A percentile compares a stretch with the other conserved stretches of the same genome.
Conservation (phyloP, 148 eudicot genomes). For the Fagopyrum esculentum region DNA sequence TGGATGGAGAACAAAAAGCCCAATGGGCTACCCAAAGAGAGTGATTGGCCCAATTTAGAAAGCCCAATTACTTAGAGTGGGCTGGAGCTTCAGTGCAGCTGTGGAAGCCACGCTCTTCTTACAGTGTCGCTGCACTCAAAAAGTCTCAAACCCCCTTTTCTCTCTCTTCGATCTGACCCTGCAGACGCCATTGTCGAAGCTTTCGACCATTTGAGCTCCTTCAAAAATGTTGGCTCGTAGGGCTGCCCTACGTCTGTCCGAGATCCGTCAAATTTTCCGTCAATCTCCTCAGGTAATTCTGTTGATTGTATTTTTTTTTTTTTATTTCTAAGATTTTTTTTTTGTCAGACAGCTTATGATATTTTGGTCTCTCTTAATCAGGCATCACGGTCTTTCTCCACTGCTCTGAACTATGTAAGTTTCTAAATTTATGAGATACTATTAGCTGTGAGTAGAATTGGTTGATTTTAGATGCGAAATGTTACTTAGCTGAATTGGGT, state of each 20-base stretch:
- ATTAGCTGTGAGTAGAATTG: not conserved
- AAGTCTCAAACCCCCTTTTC: not conserved
- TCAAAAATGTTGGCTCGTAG: slow-evolving; percentile 65
- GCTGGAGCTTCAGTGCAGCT: not conserved
- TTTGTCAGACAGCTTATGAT: not conserved
- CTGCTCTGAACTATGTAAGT: slow-evolving; percentile 89
- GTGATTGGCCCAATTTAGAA: not conserved
- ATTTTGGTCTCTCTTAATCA: slow-evolving; percentile 15
- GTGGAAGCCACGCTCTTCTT: slow-evolving; percentile 22
- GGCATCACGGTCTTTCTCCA: slow-evolving; percentile 69
- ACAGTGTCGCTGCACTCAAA: too few species aligned
- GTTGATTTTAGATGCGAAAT: not conserved
- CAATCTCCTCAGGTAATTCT: slow-evolving; percentile 41
- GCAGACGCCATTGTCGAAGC: slow-evolving; percentile 26
- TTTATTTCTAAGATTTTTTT: not conserved
- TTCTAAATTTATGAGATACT: not conserved
- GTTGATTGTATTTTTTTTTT: slow-evolving; percentile 2
- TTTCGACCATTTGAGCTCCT: slow-evolving; percentile 8
- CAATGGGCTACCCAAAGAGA: not conserved
- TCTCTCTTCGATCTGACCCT: not conserved
- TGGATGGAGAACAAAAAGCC: not conserved
- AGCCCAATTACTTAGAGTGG: not conserved
- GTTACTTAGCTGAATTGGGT: not conserved
- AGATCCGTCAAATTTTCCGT: slow-evolving; percentile 66
- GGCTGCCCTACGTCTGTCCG: slow-evolving; percentile 45